These are phyloP conservation scores for Fusarium burgessii DNA, from an alignment of 2,329 filamentous ascomycete species.

Conservation along the genomic window DNA sequence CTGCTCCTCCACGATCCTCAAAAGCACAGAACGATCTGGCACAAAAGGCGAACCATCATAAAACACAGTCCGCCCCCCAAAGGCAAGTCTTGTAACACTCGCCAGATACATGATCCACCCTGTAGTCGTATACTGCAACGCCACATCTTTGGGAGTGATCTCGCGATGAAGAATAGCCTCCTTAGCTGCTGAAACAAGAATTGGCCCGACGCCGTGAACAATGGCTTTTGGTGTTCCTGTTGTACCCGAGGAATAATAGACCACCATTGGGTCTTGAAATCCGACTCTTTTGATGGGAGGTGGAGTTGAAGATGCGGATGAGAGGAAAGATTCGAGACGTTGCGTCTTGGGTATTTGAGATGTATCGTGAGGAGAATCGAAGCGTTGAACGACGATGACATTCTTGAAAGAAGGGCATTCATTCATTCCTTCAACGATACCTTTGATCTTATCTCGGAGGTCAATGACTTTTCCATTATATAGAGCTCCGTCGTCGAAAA, in stretches of 20 bases:
- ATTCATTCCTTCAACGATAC: conserved; percentile 75
- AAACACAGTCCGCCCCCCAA: conserved; percentile 73
- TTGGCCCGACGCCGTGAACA: conserved; percentile 78
- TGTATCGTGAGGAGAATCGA: conserved; percentile 70
- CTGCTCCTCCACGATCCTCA: conserved; percentile 72
- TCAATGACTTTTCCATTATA: conserved; percentile 85
- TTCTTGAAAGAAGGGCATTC: conserved; percentile 70
- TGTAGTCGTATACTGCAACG: conserved; percentile 72
- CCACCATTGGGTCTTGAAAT: conserved; percentile 81
- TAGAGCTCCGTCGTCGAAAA: conserved; percentile 82
- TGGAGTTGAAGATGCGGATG: conserved; percentile 45
- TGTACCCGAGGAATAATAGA: conserved; percentile 85
- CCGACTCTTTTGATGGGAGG: conserved; percentile 70
- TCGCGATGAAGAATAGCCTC: conserved; percentile 68
- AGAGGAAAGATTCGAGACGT: conserved; percentile 60
- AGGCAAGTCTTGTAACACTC: conserved; percentile 68
- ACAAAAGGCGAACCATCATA: conserved; percentile 87
- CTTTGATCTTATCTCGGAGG: conserved; percentile 77
- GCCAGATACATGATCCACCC: conserved; percentile 91
- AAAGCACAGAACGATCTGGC: conserved; percentile 72
- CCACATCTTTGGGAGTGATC: conserved; percentile 54
- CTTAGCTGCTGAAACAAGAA: conserved; percentile 66
- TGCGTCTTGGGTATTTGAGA: conserved; percentile 61
- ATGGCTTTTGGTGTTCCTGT: conserved; percentile 89
- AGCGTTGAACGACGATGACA: conserved; percentile 75